Evolutionary conservation across 169 alveolate genomes (phyloP), one percentile per base, ranked within the genome.

Genomic region (Cryptosporidium andersoni): DNA sequence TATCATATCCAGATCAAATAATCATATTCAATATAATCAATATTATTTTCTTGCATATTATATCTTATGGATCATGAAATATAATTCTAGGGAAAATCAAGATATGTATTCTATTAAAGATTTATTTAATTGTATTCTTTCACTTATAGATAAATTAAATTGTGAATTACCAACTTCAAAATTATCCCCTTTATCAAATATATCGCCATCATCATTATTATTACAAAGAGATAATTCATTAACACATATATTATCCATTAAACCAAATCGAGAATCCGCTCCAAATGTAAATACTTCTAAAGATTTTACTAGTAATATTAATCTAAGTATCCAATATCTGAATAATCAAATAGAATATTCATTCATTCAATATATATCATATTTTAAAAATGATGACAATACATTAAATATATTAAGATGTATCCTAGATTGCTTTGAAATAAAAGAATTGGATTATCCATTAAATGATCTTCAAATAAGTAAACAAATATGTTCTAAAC

Each of bases 1-100:
- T 25, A 25, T 25, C 0, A 25, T 0, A 25, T 25, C 25, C 25
- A 25, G 25, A 25, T 25, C 25, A 25, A 25, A 25, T 25, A 25
- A 25, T 25, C 25, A 25, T 0, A 25, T 25, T 25, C 25, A 25
- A 25, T 0, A 25, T 25, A 37, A 53, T 2, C 49, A 16, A 16
- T 60, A 42, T 25, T 74, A 74, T 14, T 45, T 74, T 7, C 51
- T 55, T 2, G 85, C 74, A 14, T 43, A 58, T 60, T 74, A 74
- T 42, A 43, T 74, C 8, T 58, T 55, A 47, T 74, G 63, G 63
- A 8, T 58, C 11, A n/a, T 74, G 36, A 25, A 12, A 6, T 25
- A 25, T 25, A 25, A 25, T 25, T 25, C 25, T 25, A 25, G 25
- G 25, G 25, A 25, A 25, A 58, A 74, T 16, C 14, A 43, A 7